Conservation (phyloP, 176 grass and related monocot species). For the Pontederia crassipes region DNA sequence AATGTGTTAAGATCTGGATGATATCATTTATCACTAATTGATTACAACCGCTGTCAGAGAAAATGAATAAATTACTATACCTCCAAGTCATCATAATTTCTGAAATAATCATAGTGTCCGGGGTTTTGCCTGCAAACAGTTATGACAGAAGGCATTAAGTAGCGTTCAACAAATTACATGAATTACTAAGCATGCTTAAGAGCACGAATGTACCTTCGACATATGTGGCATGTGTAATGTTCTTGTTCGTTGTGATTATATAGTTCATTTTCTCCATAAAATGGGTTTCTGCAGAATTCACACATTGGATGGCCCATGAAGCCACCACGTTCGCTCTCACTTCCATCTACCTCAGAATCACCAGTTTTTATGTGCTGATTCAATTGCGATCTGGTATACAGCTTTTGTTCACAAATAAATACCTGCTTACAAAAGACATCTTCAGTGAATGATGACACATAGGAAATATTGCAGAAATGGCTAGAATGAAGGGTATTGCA, state of each 20-base stretch:
- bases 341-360: constrained; percentile 95
- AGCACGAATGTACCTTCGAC: constrained; percentile 47
- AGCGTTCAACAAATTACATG: neutral
- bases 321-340: constrained; percentile 75
- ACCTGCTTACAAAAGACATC: constrained; percentile 24
- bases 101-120: constrained; percentile 75
- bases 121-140: constrained; percentile 52
- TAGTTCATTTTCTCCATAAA: constrained; percentile 95
- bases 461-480: no score
- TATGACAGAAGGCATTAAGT: neutral
- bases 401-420: constrained; percentile 96
- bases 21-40: no score
- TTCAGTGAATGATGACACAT: no score
- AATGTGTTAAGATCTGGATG: no score
- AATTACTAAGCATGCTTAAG: neutral
- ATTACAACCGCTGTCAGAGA: neutral
- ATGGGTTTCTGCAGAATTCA: constrained; percentile 56
- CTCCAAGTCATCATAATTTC: constrained; percentile 83
- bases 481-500: no score
- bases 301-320: constrained; percentile 79
- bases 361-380: constrained; percentile 67
- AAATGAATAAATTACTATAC: constrained; percentile 28
- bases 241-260: constrained; percentile 71
- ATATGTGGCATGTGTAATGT: constrained; percentile 81
- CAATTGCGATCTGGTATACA: constrained; percentile 70